Evolutionary conservation across 768 basidiomycete species (phyloP), one percentile per base, ranked within the genome.

Genomic region (Dendrothele bispora): DNA sequence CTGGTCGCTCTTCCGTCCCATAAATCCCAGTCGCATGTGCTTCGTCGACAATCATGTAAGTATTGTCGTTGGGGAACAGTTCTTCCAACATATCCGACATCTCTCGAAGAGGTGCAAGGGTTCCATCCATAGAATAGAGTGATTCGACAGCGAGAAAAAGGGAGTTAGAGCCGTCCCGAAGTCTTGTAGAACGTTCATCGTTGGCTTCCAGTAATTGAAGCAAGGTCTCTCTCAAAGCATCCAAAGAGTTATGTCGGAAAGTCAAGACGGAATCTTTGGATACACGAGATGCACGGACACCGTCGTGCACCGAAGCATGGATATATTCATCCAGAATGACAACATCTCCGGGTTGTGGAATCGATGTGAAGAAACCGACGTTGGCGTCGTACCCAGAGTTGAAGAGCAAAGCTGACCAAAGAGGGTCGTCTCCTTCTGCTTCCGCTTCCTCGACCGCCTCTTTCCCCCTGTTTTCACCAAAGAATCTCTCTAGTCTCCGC

Each of bases 111-210:
- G 92, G 93, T 0, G 87, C 77, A 50, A 95, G 77, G 22, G 93
- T 95, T 12, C 95, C 95, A 55, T 98, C 95, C 95, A 98, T 98
- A 48, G 86, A 90, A 56, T 98, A 98, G 37, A 98, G 65, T 29
- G 83, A 86, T 73, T 98, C 95, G 6, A 97, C 84, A 0, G 91
- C 84, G 11, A 98, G 64, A 59, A 95, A 97, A 3, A 90, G 66
- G 55, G n/a, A 73, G 46, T 36, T 39, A 20, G 26, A 27, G 15
- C 46, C 46, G 8, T 3, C 11, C n/a, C 25, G 46, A 12, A 47
- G 18, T n/a, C 46, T 36, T 28, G n/a, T 28, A 21, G 38, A 15
- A 7, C 24, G 10, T 10, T 32, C n/a, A n/a, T n/a, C 10, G n/a
- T 32, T 32, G 10, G 18, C 34, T 22, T 48, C 38, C 25, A 24